Conservation (phyloP, 192 early-diverging fungal species). For the Haplosporangium gracile region DNA sequence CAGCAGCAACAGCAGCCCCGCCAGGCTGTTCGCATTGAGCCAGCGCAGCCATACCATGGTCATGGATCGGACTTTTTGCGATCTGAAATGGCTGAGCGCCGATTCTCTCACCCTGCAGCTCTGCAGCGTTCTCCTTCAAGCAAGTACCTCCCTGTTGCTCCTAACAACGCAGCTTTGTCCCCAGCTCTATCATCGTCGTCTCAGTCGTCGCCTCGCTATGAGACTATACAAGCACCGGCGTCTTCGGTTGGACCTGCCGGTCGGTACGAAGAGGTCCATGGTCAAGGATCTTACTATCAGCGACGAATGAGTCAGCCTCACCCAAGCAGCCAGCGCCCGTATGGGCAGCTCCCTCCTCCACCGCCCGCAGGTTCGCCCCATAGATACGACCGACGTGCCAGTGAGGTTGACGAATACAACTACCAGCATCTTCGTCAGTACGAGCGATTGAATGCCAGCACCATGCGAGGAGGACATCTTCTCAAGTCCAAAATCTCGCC, state of each 20-base stretch:
- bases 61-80: not conserved
- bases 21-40: constrained; percentile 29
- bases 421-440: constrained; percentile 26
- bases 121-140: constrained; percentile 14
- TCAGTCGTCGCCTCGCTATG: constrained; percentile 17
- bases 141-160: constrained; percentile 4
- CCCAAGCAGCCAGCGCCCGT: constrained; percentile 5
- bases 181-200: constrained; percentile 22
- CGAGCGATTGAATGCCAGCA: constrained; percentile 14
- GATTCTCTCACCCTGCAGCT: constrained; percentile 31
- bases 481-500: not conserved
- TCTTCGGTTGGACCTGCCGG: constrained; percentile 3
- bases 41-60: constrained; percentile 15
- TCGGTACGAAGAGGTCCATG: constrained; percentile 14
- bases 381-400: constrained; percentile 25
- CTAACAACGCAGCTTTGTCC: not conserved
- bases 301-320: constrained; percentile 51
- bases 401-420: constrained; percentile 20
- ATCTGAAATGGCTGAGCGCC: constrained; percentile 16
- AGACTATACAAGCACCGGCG: constrained; percentile 1
- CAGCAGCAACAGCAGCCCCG: constrained; percentile 16
- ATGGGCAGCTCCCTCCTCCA: constrained; percentile 21
- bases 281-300: constrained; percentile 17
- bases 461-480: constrained; percentile 4
- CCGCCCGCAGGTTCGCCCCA: constrained; percentile 8